Base-by-base conservation (phyloP, 2,329 filamentous ascomycete species). In the Dendrostoma leiphaemia region DNA sequence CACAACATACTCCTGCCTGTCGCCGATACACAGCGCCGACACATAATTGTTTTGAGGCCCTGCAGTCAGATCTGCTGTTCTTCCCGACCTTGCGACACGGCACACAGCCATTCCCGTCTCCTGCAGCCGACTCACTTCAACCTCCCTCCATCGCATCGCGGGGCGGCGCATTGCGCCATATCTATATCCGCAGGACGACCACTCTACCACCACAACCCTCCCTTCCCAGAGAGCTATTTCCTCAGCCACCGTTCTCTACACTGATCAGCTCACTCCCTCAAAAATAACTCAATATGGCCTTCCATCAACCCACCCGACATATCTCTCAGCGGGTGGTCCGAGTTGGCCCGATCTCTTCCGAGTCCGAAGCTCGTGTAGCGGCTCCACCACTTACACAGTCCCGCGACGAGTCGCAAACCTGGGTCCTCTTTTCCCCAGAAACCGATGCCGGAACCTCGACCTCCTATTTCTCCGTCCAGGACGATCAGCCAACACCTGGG, bases 381-480 rank as follows among this genome's bases (percentile, higher is more conserved):
- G 34, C 60, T 17, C 59, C 62, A 48, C 67, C 68, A 54, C 65
- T 64, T 60, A 61, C 68, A 32, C 70, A 71, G 46, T 64, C 65
- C 40, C 73, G 84, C 56, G 84, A 89, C 58, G 88, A 92, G 61
- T 88, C 90, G 12, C 88, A 94, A 71, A 93, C 96, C 81, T 99
- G 94, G 94, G 88, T 97, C 51, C 84, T 99, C 60, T 99, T 99
- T 76, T 90, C 91, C 7, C 90, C 90, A 2, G 79, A 80, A 8
- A 85, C 85, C 59, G 81, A 79, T 56, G 74, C 77, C 31, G 73
- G 72, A 44, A 81, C 79, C 3, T 86, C 88, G 19, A 80, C 80
- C 10, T 85, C 85, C 5, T 85, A 88, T 58, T 80, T 86, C 49
- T 90, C 89, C 34, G 84, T 85, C 69, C 69, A 89, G 70, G 65